These are phyloP conservation scores for Chaetothyriales sp. DNA, from an alignment of 2,329 filamentous ascomycete species.

Conservation along the genomic window DNA sequence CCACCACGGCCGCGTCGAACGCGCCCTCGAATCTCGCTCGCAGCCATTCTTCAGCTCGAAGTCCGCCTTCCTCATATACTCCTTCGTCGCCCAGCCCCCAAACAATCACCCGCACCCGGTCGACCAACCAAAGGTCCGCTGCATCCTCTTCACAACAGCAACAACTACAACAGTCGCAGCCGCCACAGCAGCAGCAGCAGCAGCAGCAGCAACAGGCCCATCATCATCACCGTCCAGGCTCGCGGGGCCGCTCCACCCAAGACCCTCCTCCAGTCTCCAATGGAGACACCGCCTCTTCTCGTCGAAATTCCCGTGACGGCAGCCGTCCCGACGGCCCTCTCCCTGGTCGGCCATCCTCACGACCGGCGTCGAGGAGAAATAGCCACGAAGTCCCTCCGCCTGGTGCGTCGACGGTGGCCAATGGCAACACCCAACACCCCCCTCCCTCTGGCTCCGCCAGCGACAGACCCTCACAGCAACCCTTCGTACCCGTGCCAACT, in stretches of 20 bases:
- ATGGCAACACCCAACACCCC: conserved; percentile 36
- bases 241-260: conserved; percentile 26
- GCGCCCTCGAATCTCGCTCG: conserved; percentile 33
- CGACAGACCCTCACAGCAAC: conserved; percentile 32
- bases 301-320: conserved; percentile 51
- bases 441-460: conserved; percentile 32
- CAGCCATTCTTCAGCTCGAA: conserved; percentile 34
- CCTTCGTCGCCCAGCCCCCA: conserved; percentile 28
- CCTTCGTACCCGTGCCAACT: conserved; percentile 15
- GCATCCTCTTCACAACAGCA: conserved; percentile 17
- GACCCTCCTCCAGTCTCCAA: conserved; percentile 33
- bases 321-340: conserved; percentile 39
- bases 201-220: conserved; percentile 9
- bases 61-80: conserved; percentile 29
- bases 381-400: conserved; percentile 33
- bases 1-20: conserved; percentile 30
- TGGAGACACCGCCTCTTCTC: conserved; percentile 51
- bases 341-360: conserved; percentile 26
- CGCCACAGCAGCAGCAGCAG: background rate
- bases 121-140: conserved; percentile 28
- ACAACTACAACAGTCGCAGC: background rate
- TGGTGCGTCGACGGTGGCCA: conserved; percentile 33
- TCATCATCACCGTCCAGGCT: conserved; percentile 22
- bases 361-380: conserved; percentile 28
- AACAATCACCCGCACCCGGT: conserved; percentile 28